Conservation (phyloP, 495 filamentous ascomycete genomes). For the Daldinia decipiens region DNA sequence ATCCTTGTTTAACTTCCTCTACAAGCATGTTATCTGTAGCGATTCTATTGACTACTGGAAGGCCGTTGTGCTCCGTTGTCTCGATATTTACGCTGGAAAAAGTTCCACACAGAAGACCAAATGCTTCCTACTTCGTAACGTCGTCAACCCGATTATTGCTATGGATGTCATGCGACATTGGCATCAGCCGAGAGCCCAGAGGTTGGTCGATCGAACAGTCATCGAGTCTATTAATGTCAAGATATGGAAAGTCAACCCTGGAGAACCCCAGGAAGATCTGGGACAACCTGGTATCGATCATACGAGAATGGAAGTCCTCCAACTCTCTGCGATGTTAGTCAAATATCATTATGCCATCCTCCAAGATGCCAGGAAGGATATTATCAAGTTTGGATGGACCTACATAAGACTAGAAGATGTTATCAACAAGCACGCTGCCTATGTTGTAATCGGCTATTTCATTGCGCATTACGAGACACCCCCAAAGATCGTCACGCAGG, state of each 20-base stretch:
- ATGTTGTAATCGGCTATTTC: constrained; percentile 97
- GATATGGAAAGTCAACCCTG: constrained; percentile 89
- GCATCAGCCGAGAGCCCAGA: constrained; percentile 68
- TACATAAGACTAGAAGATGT: constrained; percentile 97
- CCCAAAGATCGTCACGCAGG: constrained; percentile 92
- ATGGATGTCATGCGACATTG: constrained; percentile 89
- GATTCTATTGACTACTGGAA: constrained; percentile 91
- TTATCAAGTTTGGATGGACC: constrained; percentile 99
- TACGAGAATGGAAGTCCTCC: constrained; percentile 93
- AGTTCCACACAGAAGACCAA: constrained; percentile 85
- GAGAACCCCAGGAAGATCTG: constrained; percentile 85
- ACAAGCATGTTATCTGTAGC: constrained; percentile 81
- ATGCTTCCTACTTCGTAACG: constrained; percentile 88
- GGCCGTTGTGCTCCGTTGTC: constrained; percentile 81
- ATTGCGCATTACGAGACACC: constrained; percentile 97
- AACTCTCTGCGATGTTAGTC: constrained; percentile 91
- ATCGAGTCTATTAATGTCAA: constrained; percentile 92
- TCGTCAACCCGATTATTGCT: constrained; percentile 96
- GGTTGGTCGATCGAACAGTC: constrained; percentile 86
- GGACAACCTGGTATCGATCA: constrained; percentile 91
- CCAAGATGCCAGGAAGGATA: constrained; percentile 92
- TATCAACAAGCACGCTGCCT: constrained; percentile 98
- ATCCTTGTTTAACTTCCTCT: constrained; percentile 82
- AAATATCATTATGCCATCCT: constrained; percentile 89
- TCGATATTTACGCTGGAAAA: constrained; percentile 85